Evolutionary conservation across 2,329 filamentous ascomycete species (phyloP), one percentile per base, ranked within the genome.

Genomic region (Aspergillus flavus): DNA sequence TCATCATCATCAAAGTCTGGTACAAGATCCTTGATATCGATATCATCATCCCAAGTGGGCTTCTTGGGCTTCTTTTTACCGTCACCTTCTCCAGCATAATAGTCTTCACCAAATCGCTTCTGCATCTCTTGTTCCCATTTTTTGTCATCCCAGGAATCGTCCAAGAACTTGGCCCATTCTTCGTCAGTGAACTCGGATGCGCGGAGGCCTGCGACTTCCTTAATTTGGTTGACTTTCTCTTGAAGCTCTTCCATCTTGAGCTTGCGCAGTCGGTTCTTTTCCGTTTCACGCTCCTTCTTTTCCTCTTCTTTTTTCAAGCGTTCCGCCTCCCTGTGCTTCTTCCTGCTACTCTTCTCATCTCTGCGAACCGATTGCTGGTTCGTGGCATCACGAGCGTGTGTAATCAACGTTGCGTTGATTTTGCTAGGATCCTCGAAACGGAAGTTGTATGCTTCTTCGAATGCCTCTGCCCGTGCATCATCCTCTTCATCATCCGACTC

Each of bases 41-140:
- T 97, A 75, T 99, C 95, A 73, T 98, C 93, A 71, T 97, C 92
- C 91, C 94, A 99, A 66, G 88, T 91, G 11, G 92, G 93, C 80
- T 96, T 96, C 84, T 92, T 93, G 11, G 86, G 80, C 68, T 87
- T 88, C 73, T 86, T 88, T 75, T 87, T 88, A 56, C 75, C 81
- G 9, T 78, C 28, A 32, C 16, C 83, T 3, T 81, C 79, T 57
- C 90, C 85, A 11, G 89, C 91, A 72, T 99, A 99, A 81, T 99
- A 99, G 11, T 91, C 86, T 16, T 97, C 92, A 60, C 92, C 93
- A 72, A 99, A 99, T 19, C 89, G 86, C 76, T 89, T 91, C 72
- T 85, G 85, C 93, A 99, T 97, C 79, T 95, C 92, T 66, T 88
- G 82, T 73, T 97, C 94, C 94, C 94, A 99, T 71, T 89, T 86